phyloP scores from a whole-genome alignment of 139 green algal species.

The Haematococcus sp. region DNA sequence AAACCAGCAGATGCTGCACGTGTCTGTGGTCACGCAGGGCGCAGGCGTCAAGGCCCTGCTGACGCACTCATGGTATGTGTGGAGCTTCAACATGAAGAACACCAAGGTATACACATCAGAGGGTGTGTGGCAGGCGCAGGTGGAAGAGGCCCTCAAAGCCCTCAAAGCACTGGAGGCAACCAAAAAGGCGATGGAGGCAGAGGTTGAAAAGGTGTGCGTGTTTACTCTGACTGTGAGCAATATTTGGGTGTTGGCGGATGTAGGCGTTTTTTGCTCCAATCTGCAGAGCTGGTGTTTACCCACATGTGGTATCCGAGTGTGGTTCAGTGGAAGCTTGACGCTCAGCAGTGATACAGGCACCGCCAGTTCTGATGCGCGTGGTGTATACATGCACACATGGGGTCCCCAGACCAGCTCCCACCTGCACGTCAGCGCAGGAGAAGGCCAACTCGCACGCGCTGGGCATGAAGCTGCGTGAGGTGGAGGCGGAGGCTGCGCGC shows the following conservation, averaged over 20 bases:
- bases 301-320: too few relatives aligned
- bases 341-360: too few relatives aligned
- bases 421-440: neutral
- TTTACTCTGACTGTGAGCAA: neutral
- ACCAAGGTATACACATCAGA: conserved; percentile 33
- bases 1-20: too few relatives aligned
- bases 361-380: too few relatives aligned
- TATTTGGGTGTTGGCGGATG: too few relatives aligned
- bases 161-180: conserved; percentile 11
- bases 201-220: conserved; percentile 15
- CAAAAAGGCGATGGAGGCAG: neutral
- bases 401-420: neutral
- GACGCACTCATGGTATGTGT: conserved; percentile 21
- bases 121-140: conserved; percentile 16
- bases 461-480: conserved; percentile 14
- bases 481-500: conserved; percentile 5
- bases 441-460: conserved; percentile 6
- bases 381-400: neutral
- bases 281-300: neutral
- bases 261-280: neutral
- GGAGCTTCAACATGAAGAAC: conserved; percentile 36
- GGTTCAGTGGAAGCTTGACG: too few relatives aligned
- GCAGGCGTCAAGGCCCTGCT: conserved; percentile 30
- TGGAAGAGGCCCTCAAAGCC: conserved; percentile 14
- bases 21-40: conserved; percentile 1